A percentile compares a stretch with the other conserved stretches of the same genome.
Conservation (phyloP, 352 stramenopile species). For the Pythium phragmiticola region DNA sequence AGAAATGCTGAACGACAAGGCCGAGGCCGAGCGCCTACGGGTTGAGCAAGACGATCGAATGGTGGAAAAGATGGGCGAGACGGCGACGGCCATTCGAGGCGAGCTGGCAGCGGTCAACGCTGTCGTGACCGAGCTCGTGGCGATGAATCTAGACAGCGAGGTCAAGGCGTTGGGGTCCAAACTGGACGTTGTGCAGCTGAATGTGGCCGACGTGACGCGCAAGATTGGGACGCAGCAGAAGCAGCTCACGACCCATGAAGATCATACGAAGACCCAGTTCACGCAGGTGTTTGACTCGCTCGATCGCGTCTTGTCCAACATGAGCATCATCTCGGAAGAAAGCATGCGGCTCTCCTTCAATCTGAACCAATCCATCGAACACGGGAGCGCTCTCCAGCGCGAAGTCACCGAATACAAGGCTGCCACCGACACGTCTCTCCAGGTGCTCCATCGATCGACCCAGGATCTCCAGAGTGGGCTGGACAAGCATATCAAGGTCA, state of each 20-base stretch:
- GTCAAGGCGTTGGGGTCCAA: constrained; percentile 50
- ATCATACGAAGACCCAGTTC: constrained; percentile 62
- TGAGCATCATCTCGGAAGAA: constrained; percentile 71
- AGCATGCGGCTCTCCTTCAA: constrained; percentile 70
- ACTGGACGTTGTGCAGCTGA: constrained; percentile 58
- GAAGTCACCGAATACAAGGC: constrained; percentile 52
- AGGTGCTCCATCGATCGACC: constrained; percentile 38
- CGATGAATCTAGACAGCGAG: constrained; percentile 58
- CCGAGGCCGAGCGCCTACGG: constrained; percentile 44
- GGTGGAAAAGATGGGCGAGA: constrained; percentile 59
- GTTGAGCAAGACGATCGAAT: constrained; percentile 50
- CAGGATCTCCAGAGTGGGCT: constrained; percentile 43
- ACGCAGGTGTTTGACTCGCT: constrained; percentile 65
- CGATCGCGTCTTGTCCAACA: constrained; percentile 55
- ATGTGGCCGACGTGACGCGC: constrained; percentile 44
- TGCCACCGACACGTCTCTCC: constrained; percentile 37
- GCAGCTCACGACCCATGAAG: constrained; percentile 46
- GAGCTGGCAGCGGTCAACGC: constrained; percentile 53
- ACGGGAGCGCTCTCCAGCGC: constrained; percentile 39
- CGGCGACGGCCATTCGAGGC: constrained; percentile 38
- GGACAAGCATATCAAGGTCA: constrained; percentile 46
- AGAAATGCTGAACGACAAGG: constrained; percentile 42
- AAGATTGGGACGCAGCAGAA: constrained; percentile 64
- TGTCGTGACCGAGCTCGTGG: constrained; percentile 52
- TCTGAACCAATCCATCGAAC: constrained; percentile 57